Evolutionary conservation across 768 basidiomycete genomes (phyloP).

Genomic region (Russula brevipes): DNA sequence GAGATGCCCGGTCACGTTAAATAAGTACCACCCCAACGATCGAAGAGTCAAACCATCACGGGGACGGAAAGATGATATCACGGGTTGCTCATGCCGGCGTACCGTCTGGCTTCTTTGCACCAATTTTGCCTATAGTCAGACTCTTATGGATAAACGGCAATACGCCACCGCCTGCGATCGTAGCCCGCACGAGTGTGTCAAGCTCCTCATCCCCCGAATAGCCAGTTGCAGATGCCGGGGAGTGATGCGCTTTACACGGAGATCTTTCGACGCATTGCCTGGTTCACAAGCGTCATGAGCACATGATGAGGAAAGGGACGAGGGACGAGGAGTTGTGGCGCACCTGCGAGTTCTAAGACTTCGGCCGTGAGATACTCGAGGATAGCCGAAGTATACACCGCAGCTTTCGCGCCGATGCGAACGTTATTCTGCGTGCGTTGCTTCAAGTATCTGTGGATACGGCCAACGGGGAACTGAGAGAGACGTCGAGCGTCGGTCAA

Average conservation of each 20-base stretch:
- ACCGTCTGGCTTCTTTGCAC: conserved; percentile 35
- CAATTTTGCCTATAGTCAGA: conserved; percentile 46
- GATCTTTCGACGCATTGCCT: conserved; percentile 97
- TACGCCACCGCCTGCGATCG: conserved; percentile 88
- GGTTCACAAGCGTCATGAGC: not conserved
- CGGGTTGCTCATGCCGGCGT: conserved; percentile 6
- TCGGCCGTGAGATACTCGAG: conserved; percentile 96
- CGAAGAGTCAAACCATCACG: not conserved
- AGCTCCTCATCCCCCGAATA: conserved; percentile 97
- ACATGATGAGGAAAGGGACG: not conserved
- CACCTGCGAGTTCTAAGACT: conserved; percentile 92
- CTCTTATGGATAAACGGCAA: conserved; percentile 86
- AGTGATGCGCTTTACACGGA: conserved; percentile 95
- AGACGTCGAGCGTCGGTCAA: not conserved
- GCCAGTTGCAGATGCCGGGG: conserved; percentile 94
- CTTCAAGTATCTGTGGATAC: conserved; percentile 95
- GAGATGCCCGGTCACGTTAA: not conserved
- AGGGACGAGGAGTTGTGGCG: conserved; percentile 29
- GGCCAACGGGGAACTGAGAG: conserved; percentile 85
- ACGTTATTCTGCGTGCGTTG: conserved; percentile 90
- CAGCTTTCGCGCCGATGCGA: conserved; percentile 95
- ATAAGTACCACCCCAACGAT: not conserved
- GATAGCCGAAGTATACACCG: conserved; percentile 94
- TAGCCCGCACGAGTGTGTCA: conserved; percentile 90
- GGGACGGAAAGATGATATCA: not conserved